Conservation (phyloP, 768 basidiomycete genomes). For the Nevesoporus exiguus region DNA sequence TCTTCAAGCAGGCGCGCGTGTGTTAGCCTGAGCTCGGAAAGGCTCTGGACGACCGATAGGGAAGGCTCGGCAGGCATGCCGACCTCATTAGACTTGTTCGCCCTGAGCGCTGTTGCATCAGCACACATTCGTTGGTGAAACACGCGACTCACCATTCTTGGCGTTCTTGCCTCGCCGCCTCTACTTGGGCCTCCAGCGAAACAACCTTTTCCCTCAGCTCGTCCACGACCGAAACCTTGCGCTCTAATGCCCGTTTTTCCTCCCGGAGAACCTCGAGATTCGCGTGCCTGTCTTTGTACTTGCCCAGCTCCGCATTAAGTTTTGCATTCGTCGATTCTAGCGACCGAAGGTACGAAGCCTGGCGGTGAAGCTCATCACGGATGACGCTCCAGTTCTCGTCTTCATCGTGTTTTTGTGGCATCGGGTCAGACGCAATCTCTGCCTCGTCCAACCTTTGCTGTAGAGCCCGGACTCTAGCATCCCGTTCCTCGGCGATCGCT, state of each 20-base stretch:
- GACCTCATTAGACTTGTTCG: conserved; percentile 32
- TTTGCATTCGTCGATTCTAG: conserved; percentile 59
- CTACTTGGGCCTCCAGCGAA: conserved; percentile 61
- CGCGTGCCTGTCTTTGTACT: conserved; percentile 52
- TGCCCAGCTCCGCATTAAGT: conserved; percentile 49
- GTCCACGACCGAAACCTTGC: conserved; percentile 47
- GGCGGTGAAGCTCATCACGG: conserved; percentile 64
- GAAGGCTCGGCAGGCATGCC: conserved; percentile 44
- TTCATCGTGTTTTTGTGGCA: conserved; percentile 30
- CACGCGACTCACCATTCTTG: conserved; percentile 49
- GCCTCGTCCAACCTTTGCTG: conserved; percentile 49
- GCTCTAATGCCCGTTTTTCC: conserved; percentile 65
- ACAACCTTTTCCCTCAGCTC: conserved; percentile 54
- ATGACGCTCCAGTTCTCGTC: conserved; percentile 62
- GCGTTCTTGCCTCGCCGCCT: conserved; percentile 53
- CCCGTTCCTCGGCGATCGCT: conserved; percentile 40
- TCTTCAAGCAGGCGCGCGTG: conserved; percentile 67
- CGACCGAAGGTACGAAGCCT: conserved; percentile 55
- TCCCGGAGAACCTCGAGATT: conserved; percentile 70
- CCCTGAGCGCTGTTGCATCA: conserved; percentile 30
- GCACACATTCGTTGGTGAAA: background rate
- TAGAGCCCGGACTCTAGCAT: conserved; percentile 40
- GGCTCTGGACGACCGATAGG: conserved; percentile 52
- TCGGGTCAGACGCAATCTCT: conserved; percentile 32
- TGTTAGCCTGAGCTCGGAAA: conserved; percentile 56